Base-by-base conservation (phyloP, 2,329 filamentous ascomycete genomes). In the Thyridium curvatum region DNA sequence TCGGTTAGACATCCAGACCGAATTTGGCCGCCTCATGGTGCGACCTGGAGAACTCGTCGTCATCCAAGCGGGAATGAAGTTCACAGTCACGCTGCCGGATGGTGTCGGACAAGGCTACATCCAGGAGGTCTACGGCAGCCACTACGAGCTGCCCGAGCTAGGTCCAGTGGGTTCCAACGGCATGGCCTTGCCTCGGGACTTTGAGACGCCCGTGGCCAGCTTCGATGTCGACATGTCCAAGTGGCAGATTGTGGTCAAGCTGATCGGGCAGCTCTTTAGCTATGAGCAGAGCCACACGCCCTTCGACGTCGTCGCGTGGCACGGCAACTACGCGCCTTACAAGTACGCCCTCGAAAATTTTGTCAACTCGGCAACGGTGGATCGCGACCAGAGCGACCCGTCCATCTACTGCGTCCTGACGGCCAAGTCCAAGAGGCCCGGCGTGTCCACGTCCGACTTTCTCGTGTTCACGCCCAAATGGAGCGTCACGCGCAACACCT, bases 221-320 rank as follows among this genome's bases (percentile, higher is more conserved):
- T 84, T 79, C 44, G 71, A 79, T 28, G 55, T 69, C n/a, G 71
- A 72, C n/a, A 61, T 68, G 26, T 67, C 66, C 66, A 36, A 79
- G 32, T 38, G 36, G 79, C 68, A 64, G 68, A 64, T 85, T 2
- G 62, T 82, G 1, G 73, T 72, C 47, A 84, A 84, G 51, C 72
- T 84, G 34, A 69, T 68, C 1, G 79, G 79, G 2, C 68, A 71
- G 32, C 71, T 83, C 30, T 83, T 81, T 50, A 64, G 61, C 16
- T 77, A 72, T 39, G 69, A 67, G 16, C 82, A 86, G 52, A 65
- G 65, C 16, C 81, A 85, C 52, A 79, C 72, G 3, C 82, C 82
- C 0, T 86, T 84, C 50, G 81, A 86, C 47, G 81, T 85, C 1
- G 77, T 84, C 1, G 81, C 79, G 2, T 85, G 82, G 81, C 80